Evolutionary conservation across 176 grass and related monocot species (phyloP).

Genomic region (Ampelocalamus luodianensis): DNA sequence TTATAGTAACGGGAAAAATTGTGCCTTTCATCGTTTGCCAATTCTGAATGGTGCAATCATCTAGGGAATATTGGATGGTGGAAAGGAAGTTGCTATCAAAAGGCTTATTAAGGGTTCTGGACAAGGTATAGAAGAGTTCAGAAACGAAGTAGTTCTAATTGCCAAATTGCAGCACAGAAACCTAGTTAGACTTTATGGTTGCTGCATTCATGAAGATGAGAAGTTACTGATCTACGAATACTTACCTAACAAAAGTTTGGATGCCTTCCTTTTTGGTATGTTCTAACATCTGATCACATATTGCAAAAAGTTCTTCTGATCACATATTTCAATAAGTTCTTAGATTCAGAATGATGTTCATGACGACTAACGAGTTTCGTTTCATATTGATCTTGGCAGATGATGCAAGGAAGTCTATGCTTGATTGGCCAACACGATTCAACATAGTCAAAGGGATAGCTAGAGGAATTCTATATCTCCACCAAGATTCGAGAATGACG

Average conservation of each 20-base stretch:
- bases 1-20: background rate
- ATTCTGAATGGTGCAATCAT: background rate
- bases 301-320: no score
- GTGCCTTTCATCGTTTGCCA: background rate
- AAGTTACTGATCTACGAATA: conserved; percentile 69
- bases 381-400: conserved; percentile 13
- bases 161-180: conserved; percentile 71
- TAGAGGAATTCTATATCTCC: background rate
- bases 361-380: no score
- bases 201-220: conserved; percentile 55
- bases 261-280: conserved; percentile 59
- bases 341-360: no score
- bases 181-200: conserved; percentile 61
- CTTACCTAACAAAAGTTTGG: conserved; percentile 67
- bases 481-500: no score
- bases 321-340: no score
- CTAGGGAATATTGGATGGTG: conserved; percentile 47
- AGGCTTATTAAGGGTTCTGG: conserved; percentile 50
- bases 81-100: conserved; percentile 65
- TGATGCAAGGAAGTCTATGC: conserved; percentile 18
- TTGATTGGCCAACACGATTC: conserved; percentile 51
- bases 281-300: background rate
- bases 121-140: conserved; percentile 57
- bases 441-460: conserved; percentile 56
- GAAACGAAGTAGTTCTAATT: conserved; percentile 66